Evolutionary conservation across 164 flowering plant genomes (phyloP).

Genomic region (Chimonanthus praecox): DNA sequence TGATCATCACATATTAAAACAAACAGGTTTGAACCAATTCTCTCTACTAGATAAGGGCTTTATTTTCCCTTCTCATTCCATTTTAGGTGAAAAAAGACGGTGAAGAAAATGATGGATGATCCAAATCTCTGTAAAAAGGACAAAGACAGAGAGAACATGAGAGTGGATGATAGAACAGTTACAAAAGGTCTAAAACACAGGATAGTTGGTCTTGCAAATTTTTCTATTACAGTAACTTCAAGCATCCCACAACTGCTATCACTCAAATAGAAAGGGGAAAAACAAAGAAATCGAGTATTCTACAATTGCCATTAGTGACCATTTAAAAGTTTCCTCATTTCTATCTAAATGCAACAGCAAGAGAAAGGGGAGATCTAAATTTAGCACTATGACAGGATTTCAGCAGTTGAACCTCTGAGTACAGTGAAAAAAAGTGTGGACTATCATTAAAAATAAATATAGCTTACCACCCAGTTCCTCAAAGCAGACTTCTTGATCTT

Average conservation of each 20-base stretch:
- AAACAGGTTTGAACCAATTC: neutral
- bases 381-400: neutral
- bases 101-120: neutral
- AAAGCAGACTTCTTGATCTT: constrained; percentile 54
- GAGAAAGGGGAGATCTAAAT: neutral
- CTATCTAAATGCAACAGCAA: neutral
- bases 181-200: neutral
- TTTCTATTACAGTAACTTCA: neutral
- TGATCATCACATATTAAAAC: neutral
- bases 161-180: neutral
- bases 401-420: neutral
- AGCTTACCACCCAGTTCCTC: constrained; percentile 79
- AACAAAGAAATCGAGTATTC: neutral
- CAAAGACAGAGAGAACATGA: neutral
- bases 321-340: neutral
- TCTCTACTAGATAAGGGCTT: neutral
- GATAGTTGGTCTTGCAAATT: neutral
- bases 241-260: neutral
- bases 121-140: neutral
- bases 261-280: no score
- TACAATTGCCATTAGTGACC: neutral
- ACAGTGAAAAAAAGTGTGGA: neutral
- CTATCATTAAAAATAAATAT: neutral
- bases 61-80: neutral
- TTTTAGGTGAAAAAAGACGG: neutral